Conservation (phyloP, 257 asterid genomes). For the Datura wrightii region DNA sequence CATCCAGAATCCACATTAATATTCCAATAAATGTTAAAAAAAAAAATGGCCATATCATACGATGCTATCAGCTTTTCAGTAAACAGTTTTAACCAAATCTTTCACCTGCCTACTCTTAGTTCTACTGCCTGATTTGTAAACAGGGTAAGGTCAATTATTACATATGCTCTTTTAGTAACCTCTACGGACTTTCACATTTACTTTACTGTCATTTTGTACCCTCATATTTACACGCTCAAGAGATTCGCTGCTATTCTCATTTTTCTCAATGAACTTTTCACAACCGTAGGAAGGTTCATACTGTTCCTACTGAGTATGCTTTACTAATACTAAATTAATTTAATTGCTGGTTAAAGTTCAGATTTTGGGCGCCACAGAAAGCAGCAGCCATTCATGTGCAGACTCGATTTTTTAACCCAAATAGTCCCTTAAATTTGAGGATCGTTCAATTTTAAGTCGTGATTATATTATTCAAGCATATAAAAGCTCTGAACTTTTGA, state of each 20-base stretch:
- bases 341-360: not conserved
- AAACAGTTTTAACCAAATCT: slow-evolving; percentile 37
- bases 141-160: slow-evolving; percentile 36
- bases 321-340: not conserved
- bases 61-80: slow-evolving; percentile 22
- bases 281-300: not conserved
- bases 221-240: not conserved
- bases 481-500: not conserved
- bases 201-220: slow-evolving; percentile 31
- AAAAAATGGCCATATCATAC: slow-evolving; percentile 24
- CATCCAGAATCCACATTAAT: slow-evolving; percentile 29
- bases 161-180: slow-evolving; percentile 34
- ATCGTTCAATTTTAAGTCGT: not conserved
- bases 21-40: not conserved
- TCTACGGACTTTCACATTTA: slow-evolving; percentile 41
- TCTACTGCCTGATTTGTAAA: slow-evolving; percentile 43
- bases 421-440: not conserved
- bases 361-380: not conserved
- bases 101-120: slow-evolving; percentile 31
- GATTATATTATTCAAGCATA: not conserved
- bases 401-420: not conserved
- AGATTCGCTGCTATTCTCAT: not conserved
- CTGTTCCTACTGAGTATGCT: too few relatives aligned
- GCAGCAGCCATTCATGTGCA: not conserved
- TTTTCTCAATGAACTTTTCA: not conserved